A percentile compares a stretch with the other conserved stretches of the same genome.
These are phyloP conservation scores for Podila clonocystis DNA, from an alignment of 192 early-diverging fungal species.

Conservation along the genomic window DNA sequence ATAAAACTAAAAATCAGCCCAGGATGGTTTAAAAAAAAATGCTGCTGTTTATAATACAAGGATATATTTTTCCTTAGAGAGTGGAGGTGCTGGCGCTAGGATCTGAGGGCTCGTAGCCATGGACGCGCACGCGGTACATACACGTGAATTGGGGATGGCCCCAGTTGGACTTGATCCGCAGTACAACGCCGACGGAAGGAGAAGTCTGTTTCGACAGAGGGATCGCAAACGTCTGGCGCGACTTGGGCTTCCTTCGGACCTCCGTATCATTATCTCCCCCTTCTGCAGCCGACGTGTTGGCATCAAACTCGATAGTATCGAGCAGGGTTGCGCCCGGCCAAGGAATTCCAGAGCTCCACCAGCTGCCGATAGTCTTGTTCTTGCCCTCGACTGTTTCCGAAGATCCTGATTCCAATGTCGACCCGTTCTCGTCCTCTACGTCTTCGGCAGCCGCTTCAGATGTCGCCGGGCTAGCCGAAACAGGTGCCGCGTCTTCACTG, in stretches of 20 bases:
- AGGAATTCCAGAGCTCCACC: conserved; percentile 15
- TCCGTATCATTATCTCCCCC: not conserved
- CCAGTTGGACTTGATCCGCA: conserved; percentile 76
- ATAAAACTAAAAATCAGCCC: too few species aligned
- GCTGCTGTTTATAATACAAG: too few species aligned
- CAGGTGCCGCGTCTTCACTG: conserved; percentile 11
- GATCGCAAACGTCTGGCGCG: conserved; percentile 26
- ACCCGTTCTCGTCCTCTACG: conserved; percentile 18
- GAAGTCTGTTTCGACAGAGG: conserved; percentile 54
- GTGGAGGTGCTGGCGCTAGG: too few species aligned
- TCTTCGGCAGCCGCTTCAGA: not conserved
- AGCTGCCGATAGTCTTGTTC: not conserved
- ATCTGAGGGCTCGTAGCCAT: conserved; percentile 55
- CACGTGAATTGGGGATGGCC: conserved; percentile 77
- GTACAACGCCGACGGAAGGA: conserved; percentile 51
- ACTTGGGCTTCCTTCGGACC: conserved; percentile 50
- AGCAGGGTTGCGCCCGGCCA: conserved; percentile 38
- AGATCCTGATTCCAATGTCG: not conserved
- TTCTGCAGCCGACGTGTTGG: conserved; percentile 37
- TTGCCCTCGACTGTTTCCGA: conserved; percentile 7
- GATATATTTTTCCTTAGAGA: too few species aligned
- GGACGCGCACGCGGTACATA: conserved; percentile 79
- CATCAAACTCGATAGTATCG: conserved; percentile 55
- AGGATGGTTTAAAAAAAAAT: too few species aligned
- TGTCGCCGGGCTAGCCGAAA: conserved; percentile 38